Evolutionary conservation across 495 filamentous ascomycete genomes (phyloP).

Genomic region (Cercophora sp.): DNA sequence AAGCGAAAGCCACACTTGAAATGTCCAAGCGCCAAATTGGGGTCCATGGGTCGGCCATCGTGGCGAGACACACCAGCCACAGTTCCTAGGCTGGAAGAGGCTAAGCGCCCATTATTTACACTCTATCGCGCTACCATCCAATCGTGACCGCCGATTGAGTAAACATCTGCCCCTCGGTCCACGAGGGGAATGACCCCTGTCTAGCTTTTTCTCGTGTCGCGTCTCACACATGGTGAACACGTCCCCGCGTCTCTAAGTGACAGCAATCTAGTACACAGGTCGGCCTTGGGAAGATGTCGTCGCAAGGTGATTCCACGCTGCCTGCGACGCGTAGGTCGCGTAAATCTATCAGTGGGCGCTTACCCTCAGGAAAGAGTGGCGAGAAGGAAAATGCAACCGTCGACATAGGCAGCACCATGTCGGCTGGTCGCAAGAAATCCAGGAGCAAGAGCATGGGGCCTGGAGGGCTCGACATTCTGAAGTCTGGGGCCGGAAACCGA

Average conservation of each 20-base stretch:
- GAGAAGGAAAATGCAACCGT: constrained; percentile 73
- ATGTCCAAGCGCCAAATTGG: no score
- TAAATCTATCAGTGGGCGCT: constrained; percentile 74
- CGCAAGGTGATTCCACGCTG: constrained; percentile 42
- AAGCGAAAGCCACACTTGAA: constrained; percentile 35
- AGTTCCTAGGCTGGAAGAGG: not conserved
- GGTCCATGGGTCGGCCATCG: no score
- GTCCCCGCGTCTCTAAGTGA: no score
- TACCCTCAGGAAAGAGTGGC: constrained; percentile 44
- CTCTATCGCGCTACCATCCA: not conserved
- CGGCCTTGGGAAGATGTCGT: no score
- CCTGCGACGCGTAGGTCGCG: constrained; percentile 60
- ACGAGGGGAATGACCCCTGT: no score
- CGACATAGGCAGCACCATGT: constrained; percentile 46
- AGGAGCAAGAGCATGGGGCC: constrained; percentile 95
- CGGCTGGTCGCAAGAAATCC: constrained; percentile 62
- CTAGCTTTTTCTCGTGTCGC: constrained; percentile 1
- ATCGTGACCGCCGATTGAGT: not conserved
- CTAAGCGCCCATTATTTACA: constrained; percentile 10
- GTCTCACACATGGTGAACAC: no score
- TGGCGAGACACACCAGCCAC: constrained; percentile 10
- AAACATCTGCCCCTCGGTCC: constrained; percentile 13
- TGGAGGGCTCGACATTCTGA: constrained; percentile 78
- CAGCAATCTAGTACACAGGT: no score
- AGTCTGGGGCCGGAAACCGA: constrained; percentile 73